Conservation (phyloP, 2,329 filamentous ascomycete genomes). For the Aspergillus vadensis region DNA sequence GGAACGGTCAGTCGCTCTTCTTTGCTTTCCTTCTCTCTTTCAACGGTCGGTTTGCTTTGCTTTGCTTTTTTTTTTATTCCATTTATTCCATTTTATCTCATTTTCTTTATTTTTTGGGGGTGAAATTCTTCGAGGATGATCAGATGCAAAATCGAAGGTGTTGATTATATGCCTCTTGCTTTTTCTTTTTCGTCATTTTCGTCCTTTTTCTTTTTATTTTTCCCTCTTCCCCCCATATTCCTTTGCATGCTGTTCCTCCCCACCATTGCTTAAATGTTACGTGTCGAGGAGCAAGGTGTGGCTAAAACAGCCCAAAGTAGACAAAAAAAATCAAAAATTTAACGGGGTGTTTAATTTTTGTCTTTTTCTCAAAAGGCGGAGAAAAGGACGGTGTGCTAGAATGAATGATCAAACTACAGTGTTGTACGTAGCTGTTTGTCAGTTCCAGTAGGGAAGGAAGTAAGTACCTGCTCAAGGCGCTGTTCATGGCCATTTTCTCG, state of each 20-base stretch:
- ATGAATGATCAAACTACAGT: slow-evolving; percentile 5
- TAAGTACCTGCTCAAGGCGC: not conserved
- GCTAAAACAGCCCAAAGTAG: not conserved
- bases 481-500: slow-evolving; percentile 1
- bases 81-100: not conserved
- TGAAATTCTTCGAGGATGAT: slow-evolving; percentile 1
- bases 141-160: slow-evolving; percentile 14
- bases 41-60: slow-evolving; percentile 3
- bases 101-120: too few relatives aligned
- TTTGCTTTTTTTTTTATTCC: not conserved
- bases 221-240: not conserved
- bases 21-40: not conserved
- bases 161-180: not conserved
- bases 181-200: not conserved
- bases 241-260: not conserved
- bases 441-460: slow-evolving; percentile 7
- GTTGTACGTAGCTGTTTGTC: slow-evolving; percentile 12
- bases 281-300: slow-evolving; percentile 1
- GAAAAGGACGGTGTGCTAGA: not conserved
- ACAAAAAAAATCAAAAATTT: not conserved
- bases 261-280: not conserved
- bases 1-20: not conserved
- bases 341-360: not conserved
- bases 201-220: not conserved
- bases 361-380: not conserved